phyloP scores from a whole-genome alignment of 169 alveolate genomes.

The Eimeria sp. region DNA sequence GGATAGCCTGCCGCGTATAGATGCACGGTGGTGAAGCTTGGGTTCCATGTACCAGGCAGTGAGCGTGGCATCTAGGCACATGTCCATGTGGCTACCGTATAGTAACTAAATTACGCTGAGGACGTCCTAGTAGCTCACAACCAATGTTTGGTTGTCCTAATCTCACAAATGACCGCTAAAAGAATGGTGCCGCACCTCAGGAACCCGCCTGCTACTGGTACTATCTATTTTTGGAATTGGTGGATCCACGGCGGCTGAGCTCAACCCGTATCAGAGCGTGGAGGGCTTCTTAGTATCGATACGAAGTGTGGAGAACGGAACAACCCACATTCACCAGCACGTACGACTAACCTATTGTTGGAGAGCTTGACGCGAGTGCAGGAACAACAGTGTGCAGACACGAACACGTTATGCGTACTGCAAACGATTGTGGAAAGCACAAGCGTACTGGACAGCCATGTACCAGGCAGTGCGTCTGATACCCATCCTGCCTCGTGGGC shows the following conservation, averaged over 20 bases:
- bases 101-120: not conserved
- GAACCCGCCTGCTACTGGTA: too few species aligned
- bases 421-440: too few species aligned
- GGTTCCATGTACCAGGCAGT: not conserved
- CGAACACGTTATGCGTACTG: too few species aligned
- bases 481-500: not conserved
- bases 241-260: too few species aligned
- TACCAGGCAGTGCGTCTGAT: not conserved
- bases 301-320: not conserved
- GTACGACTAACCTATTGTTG: not conserved
- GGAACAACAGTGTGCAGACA: too few species aligned
- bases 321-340: not conserved
- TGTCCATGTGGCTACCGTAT: too few species aligned
- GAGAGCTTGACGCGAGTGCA: not conserved
- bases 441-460: not conserved
- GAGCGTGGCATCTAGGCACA: not conserved
- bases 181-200: too few species aligned
- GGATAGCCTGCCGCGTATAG: not conserved
- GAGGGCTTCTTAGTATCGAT: too few species aligned
- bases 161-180: too few species aligned
- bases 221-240: too few species aligned
- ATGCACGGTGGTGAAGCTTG: not conserved
- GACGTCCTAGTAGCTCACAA: not conserved
- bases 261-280: too few species aligned
- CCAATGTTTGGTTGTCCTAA: too few species aligned